These are phyloP conservation scores for Colletotrichum cordylinicola DNA, from an alignment of 2,329 filamentous ascomycete species.

Conservation along the genomic window DNA sequence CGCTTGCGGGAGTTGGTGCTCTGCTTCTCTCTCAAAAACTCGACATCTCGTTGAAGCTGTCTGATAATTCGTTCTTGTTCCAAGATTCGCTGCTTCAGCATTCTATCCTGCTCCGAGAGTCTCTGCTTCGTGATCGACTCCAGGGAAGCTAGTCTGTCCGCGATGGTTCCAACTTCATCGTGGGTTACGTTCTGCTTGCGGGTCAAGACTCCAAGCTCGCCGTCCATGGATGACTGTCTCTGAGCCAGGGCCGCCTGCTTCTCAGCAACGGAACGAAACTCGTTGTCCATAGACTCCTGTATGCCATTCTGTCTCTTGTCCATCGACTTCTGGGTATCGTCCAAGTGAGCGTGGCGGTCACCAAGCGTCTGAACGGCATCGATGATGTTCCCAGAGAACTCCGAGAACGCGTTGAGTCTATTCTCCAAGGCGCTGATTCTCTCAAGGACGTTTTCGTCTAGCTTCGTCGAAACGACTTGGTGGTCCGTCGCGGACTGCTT, in stretches of 20 bases:
- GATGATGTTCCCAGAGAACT: background rate
- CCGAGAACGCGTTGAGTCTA: background rate
- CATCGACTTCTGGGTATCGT: background rate
- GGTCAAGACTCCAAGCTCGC: background rate
- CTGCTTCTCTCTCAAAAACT: background rate
- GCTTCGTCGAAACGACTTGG: background rate
- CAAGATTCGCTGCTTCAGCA: background rate
- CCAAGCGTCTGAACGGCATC: background rate
- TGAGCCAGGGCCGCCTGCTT: background rate
- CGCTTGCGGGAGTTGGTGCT: background rate
- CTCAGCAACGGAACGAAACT: background rate
- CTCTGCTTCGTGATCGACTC: background rate
- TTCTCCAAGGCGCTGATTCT: background rate
- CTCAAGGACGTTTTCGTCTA: background rate
- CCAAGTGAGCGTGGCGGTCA: background rate
- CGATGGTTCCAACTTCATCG: background rate
- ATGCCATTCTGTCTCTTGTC: background rate
- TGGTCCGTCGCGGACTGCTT: background rate
- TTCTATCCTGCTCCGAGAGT: background rate
- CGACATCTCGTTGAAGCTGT: background rate
- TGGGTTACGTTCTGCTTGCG: background rate
- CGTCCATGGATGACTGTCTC: background rate
- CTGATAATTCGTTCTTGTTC: background rate
- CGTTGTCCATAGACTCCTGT: background rate
- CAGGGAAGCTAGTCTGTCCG: background rate